Evolutionary conservation across 1,139 yeast species (phyloP), one percentile per base, ranked within the genome.

Genomic region (Insectozyma bohioensis): DNA sequence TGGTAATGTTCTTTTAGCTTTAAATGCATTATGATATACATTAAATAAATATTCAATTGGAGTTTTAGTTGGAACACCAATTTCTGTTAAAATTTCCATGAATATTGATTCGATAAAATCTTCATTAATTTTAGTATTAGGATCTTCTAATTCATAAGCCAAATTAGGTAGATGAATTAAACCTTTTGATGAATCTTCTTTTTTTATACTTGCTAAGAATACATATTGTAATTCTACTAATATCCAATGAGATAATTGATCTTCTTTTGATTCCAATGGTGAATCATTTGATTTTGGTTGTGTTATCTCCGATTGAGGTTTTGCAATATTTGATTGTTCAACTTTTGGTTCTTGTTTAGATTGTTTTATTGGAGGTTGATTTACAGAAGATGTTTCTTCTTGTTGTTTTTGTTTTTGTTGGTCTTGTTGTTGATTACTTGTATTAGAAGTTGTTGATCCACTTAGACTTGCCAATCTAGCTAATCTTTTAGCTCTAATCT

Each of bases 401-500:
- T 14, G 21, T 30, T 18, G 21, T 3, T 12, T 7, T 19, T 15
- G 30, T 12, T 20, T 19, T n/a, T 7, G 17, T 20, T 20, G 30
- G 7, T 12, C 22, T 11, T 21, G 20, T 7, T 12, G 26, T n/a
- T n/a, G 12, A 2, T 28, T 12, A 14, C 12, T 13, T 11, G 28
- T 22, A 28, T 20, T 20, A 11, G 34, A 9, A 16, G 29, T 34
- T n/a, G 42, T 41, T 12, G 28, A 20, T 15, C 43, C 42, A 26
- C 23, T 19, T 17, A 45, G 20, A 22, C 61, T 58, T 5, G 65
- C 67, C 36, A 76, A 53, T 40, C 64, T 68, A n/a, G 80, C 81
- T 46, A 77, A 56, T 30, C 83, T 53, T 47, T 74, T 76, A 25
- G 79, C 79, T 47, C 83, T 67, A 72, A 67, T 73, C 53, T 18